A percentile compares a stretch with the other conserved stretches of the same genome.
Conservation (phyloP, 2,329 filamentous ascomycete genomes). For the Ophiocordyceps australis region DNA sequence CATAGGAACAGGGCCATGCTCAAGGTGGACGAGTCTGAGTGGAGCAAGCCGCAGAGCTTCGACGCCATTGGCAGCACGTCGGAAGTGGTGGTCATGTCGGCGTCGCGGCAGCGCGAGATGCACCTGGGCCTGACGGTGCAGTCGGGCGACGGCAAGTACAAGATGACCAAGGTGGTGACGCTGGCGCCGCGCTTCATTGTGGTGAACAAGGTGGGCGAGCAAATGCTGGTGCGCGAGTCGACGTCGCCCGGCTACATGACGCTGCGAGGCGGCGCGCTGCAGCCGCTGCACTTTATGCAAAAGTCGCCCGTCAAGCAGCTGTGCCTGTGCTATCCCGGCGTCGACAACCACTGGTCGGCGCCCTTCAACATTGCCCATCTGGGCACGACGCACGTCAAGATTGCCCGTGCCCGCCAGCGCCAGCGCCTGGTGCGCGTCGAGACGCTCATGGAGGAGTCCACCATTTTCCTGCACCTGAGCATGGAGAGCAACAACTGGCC, state of each 20-base stretch:
- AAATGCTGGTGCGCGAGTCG: constrained; percentile 78
- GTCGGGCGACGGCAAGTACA: constrained; percentile 93
- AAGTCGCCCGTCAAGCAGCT: constrained; percentile 72
- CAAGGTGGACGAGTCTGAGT: constrained; percentile 75
- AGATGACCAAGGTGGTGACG: constrained; percentile 88
- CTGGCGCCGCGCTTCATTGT: constrained; percentile 84
- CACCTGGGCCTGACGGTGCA: constrained; percentile 79
- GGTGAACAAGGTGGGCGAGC: constrained; percentile 81
- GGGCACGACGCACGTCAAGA: constrained; percentile 81
- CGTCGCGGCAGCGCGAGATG: constrained; percentile 58
- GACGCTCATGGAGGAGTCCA: constrained; percentile 80
- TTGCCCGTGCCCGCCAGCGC: constrained; percentile 76
- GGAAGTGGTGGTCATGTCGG: constrained; percentile 67
- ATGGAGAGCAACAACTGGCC: constrained; percentile 93
- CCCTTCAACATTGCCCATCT: constrained; percentile 95
- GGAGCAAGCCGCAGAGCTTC: constrained; percentile 97
- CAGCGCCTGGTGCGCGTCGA: constrained; percentile 80
- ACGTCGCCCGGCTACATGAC: constrained; percentile 75
- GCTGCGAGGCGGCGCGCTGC: constrained; percentile 58
- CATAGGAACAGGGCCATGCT: constrained; percentile 78
- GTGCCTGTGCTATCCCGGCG: constrained; percentile 78
- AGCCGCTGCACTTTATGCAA: constrained; percentile 80
- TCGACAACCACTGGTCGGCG: constrained; percentile 95
- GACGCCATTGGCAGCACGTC: constrained; percentile 90
- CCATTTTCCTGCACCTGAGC: constrained; percentile 81